Percentiles rank a stretch among this genome's conserved stretches.
These are phyloP conservation scores for Escallonia rubra DNA, from an alignment of 129 eudicot genomes.

Conservation along the genomic window DNA sequence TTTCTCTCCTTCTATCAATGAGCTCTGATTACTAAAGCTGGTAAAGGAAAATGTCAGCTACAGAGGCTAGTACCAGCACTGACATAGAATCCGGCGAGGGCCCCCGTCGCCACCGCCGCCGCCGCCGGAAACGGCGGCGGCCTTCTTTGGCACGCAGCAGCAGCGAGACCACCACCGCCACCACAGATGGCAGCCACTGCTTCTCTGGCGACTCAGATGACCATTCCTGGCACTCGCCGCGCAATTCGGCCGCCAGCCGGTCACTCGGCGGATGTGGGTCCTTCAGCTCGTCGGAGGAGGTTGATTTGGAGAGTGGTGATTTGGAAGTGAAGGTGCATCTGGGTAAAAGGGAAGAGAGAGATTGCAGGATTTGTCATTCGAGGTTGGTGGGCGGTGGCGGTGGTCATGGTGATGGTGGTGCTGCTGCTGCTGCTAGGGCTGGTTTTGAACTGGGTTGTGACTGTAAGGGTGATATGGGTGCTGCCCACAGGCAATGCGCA, in stretches of 20 bases:
- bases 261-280: constrained; percentile 18
- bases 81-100: constrained; percentile 6
- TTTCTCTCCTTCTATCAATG: neutral
- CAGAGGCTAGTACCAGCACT: neutral
- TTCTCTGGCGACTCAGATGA: constrained; percentile 36
- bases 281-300: constrained; percentile 15
- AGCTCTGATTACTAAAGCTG: constrained; percentile 12
- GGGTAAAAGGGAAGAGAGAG: constrained; percentile 18
- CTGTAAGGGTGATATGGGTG: constrained; percentile 69
- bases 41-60: constrained; percentile 2
- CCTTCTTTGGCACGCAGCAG: constrained; percentile 27
- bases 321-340: constrained; percentile 51
- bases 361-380: constrained; percentile 66
- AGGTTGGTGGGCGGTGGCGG: constrained; percentile 21
- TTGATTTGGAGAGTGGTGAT: constrained; percentile 66
- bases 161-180: constrained; percentile 20
- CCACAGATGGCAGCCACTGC: constrained; percentile 42
- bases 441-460: constrained; percentile 53
- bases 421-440: constrained; percentile 25
- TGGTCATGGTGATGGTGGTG: constrained; percentile 13
- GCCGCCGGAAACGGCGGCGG: constrained; percentile 17
- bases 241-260: constrained; percentile 23
- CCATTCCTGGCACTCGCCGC: constrained; percentile 23
- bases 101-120: constrained; percentile 35
- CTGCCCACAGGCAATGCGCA: constrained; percentile 69